phyloP scores from a whole-genome alignment of 2,329 filamentous ascomycete genomes.

The Raffaelea arxii region DNA sequence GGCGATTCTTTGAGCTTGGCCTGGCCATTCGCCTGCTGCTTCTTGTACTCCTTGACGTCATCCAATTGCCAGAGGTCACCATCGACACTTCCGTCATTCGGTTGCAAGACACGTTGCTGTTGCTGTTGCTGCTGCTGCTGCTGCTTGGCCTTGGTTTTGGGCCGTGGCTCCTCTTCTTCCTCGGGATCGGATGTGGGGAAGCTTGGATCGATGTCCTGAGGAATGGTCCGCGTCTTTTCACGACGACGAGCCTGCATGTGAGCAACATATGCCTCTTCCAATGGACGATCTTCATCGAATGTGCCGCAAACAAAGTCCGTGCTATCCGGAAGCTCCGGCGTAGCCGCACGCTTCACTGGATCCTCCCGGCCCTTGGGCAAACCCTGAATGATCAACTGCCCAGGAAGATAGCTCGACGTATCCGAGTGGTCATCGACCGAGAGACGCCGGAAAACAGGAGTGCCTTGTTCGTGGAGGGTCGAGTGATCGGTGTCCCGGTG shows the following conservation, averaged over 20 bases:
- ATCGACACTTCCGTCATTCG: slow-evolving; percentile 51
- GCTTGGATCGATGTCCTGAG: slow-evolving; percentile 96
- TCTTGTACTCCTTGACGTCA: slow-evolving; percentile 50
- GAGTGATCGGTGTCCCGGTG: slow-evolving; percentile 18
- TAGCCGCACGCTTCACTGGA: slow-evolving; percentile 48
- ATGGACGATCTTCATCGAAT: slow-evolving; percentile 82
- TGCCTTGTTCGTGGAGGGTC: slow-evolving; percentile 25
- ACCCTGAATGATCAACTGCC: slow-evolving; percentile 22
- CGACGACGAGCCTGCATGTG: slow-evolving; percentile 73
- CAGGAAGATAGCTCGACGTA: slow-evolving; percentile 50
- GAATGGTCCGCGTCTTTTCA: slow-evolving; percentile 70
- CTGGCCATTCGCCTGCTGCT: slow-evolving; percentile 37
- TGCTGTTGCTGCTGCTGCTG: slow-evolving; percentile 2
- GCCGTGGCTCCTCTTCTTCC: slow-evolving; percentile 66
- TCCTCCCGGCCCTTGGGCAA: slow-evolving; percentile 24
- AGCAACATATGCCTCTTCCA: slow-evolving; percentile 90
- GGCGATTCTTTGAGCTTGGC: slow-evolving; percentile 48
- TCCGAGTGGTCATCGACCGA: slow-evolving; percentile 39
- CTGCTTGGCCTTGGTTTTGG: slow-evolving; percentile 1
- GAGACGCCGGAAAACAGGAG: slow-evolving; percentile 23
- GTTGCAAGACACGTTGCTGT: slow-evolving; percentile 38
- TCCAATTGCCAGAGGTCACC: slow-evolving; percentile 61
- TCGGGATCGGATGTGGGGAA: slow-evolving; percentile 94
- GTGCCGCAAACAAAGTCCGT: slow-evolving; percentile 99
- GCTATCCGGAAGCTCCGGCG: slow-evolving; percentile 85